Evolutionary conservation across 2,329 filamentous ascomycete species (phyloP).

Genomic region (Phoma sp.): DNA sequence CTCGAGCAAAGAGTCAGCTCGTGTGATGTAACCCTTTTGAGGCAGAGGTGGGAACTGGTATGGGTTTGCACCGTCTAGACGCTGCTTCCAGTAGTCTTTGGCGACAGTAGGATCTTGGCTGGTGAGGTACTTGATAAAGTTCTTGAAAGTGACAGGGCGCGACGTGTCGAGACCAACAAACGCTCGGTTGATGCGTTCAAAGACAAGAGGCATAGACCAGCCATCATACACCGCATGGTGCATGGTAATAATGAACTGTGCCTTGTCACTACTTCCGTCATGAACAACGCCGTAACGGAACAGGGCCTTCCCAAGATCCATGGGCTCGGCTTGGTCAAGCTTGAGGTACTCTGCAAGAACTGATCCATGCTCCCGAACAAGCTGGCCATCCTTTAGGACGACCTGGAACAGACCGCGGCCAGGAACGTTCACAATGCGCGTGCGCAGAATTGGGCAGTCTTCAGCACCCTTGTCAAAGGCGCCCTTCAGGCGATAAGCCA

Average conservation of each 20-base stretch:
- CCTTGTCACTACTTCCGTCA: constrained; percentile 27
- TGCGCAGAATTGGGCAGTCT: constrained; percentile 49
- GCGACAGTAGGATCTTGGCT: constrained; percentile 51
- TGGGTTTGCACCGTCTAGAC: constrained; percentile 55
- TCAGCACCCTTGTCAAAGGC: constrained; percentile 48
- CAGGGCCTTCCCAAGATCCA: constrained; percentile 51
- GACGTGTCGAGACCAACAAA: constrained; percentile 37
- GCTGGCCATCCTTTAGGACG: constrained; percentile 40
- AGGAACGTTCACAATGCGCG: constrained; percentile 48
- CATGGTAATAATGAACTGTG: constrained; percentile 58
- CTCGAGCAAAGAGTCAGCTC: constrained; percentile 60
- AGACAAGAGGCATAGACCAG: constrained; percentile 49
- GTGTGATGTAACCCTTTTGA: constrained; percentile 54
- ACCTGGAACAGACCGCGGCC: constrained; percentile 50
- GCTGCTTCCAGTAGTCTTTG: constrained; percentile 57
- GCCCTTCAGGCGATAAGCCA: constrained; percentile 39
- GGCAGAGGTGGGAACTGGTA: constrained; percentile 61
- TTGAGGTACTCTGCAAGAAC: constrained; percentile 45
- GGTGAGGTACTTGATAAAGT: constrained; percentile 59
- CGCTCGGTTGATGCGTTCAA: constrained; percentile 44
- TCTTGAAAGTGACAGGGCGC: constrained; percentile 50
- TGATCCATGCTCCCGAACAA: constrained; percentile 39
- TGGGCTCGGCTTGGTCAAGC: constrained; percentile 41
- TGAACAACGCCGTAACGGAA: constrained; percentile 49
- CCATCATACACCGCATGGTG: constrained; percentile 64